Base-by-base conservation (phyloP, 2,329 filamentous ascomycete genomes). In the Sarocladium kiliense region DNA sequence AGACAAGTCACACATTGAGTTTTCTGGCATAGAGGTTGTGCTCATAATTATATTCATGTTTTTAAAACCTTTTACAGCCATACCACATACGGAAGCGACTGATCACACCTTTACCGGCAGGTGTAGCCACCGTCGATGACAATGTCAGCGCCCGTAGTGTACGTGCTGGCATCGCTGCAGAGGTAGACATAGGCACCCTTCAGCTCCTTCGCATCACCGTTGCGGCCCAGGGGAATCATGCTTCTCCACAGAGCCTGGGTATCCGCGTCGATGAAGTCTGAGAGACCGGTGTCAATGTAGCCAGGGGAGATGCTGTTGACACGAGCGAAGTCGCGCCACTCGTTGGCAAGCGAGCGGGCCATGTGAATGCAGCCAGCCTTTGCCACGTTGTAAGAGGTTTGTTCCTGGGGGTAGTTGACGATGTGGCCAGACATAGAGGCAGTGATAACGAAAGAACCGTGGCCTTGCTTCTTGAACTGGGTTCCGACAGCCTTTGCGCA, bases 171-270 rank as follows among this genome's bases (percentile, higher is more conserved):
- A 66, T 90, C 86, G 50, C 81, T 86, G 30, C 86, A 84, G 53
- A 90, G 76, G 69, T 88, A 90, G 54, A 90, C 73, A 67, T 85
- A 90, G 37, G 84, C 85, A 11, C 84, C 86, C 72, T 88, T 87
- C 60, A 89, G 73, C 73, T 89, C 86, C 62, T 84, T 80, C 4
- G 79, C 72, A 56, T 81, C 72, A 9, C 84, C 85, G 64, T 87
- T 81, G 63, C 86, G 72, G 47, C 77, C 84, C 80, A 89, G 82
- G 42, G 85, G 85, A 47, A 86, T 88, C 76, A 88, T 88, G 63
- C 79, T 78, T 64, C 79, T 78, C 86, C 86, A 89, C 59, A 87
- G 78, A 53, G 80, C 74, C 74, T 88, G 86, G 26, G 79, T 86
- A 63, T 86, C 82, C 27, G 74, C 61, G 2, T 79, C 75, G 3